Evolutionary conservation across 345 rosid species (phyloP).

Genomic region (Lumnitzera racemosa): DNA sequence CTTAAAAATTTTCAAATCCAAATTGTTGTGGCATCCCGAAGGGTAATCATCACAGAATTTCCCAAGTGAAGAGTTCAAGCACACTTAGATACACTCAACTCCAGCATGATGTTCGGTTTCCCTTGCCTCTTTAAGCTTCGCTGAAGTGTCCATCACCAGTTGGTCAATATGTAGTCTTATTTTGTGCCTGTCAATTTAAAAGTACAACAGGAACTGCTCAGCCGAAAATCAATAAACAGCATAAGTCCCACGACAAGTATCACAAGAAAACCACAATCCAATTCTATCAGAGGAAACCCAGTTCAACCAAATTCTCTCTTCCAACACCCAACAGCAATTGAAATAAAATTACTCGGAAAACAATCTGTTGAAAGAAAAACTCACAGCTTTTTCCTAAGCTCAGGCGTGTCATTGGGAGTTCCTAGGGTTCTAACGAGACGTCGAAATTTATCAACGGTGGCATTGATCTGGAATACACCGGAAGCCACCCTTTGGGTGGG

Average conservation of each 20-base stretch:
- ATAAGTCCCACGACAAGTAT: neutral
- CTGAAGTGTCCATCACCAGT: slow-evolving; percentile 89
- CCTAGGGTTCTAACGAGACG: slow-evolving; percentile 94
- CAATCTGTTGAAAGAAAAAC: slow-evolving; percentile 10
- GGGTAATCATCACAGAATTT: neutral
- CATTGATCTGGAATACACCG: slow-evolving; percentile 94
- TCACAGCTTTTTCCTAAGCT: slow-evolving; percentile 94
- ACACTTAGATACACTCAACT: slow-evolving; percentile 39
- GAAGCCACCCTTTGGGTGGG: slow-evolving; percentile 86
- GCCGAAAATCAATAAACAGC: neutral
- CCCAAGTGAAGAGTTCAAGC: neutral
- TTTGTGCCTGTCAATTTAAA: slow-evolving; percentile 52
- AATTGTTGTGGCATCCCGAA: neutral
- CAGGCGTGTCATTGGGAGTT: slow-evolving; percentile 91
- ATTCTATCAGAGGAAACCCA: too few species aligned
- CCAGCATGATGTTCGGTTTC: slow-evolving; percentile 70
- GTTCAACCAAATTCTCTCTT: too few species aligned
- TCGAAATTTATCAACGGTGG: slow-evolving; percentile 86
- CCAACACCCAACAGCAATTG: neutral
- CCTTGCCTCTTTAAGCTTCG: slow-evolving; percentile 82
- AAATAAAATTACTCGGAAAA: neutral
- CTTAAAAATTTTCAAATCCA: too few species aligned
- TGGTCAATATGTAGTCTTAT: slow-evolving; percentile 75
- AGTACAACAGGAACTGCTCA: neutral
- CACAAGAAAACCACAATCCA: too few species aligned